Base-by-base conservation (phyloP, 345 rosid genomes). In the Citrus inodora region DNA sequence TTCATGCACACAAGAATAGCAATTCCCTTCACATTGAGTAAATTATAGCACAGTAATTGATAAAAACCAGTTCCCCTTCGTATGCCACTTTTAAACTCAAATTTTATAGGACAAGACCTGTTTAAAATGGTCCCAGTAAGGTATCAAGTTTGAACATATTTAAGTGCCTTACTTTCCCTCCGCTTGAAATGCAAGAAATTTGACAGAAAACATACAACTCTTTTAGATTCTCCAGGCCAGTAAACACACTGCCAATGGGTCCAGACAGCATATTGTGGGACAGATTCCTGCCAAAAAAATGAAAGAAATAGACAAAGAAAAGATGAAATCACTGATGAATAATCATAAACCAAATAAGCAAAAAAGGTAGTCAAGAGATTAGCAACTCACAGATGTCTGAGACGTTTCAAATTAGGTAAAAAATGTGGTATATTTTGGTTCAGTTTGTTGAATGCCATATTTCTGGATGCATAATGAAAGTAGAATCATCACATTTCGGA, bases 241-340 rank as follows among this genome's bases (percentile, higher is more conserved):
- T 71, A 79, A 96, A 96, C 86, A 93, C 94, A 81, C 91, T 85
- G 80, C 98, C 98, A 83, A 96, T 81, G 30, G 97, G 90, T 85
- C 98, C 97, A 60, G 91, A 86, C 62, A 96, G 83, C 30, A 75
- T 70, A 73, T 95, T 96, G 86, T 88, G 95, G 88, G 97, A 93
- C 80, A 96, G 82, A 82, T 96, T 96, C 89, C 99, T 96, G 86
- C 78, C 84, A 81, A 67, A 65, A 3, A 3, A 9, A 14, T 17
- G 30, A 51, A 37, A 76, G 67, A 72, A 25, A 21, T 65, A 76
- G 30, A 3, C 10, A n/a, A 71, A 16, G 22, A 16, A 53, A 13
- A 65, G 74, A 48, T 56, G 24, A 69, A 19, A 67, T 73, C 22
- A 40, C 32, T 64, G 76, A 66, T 24, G 46, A 75, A 53, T 74